Base-by-base conservation (phyloP, 371 early-diverging fungal genomes). In the Dipsacomyces acuminosporus region DNA sequence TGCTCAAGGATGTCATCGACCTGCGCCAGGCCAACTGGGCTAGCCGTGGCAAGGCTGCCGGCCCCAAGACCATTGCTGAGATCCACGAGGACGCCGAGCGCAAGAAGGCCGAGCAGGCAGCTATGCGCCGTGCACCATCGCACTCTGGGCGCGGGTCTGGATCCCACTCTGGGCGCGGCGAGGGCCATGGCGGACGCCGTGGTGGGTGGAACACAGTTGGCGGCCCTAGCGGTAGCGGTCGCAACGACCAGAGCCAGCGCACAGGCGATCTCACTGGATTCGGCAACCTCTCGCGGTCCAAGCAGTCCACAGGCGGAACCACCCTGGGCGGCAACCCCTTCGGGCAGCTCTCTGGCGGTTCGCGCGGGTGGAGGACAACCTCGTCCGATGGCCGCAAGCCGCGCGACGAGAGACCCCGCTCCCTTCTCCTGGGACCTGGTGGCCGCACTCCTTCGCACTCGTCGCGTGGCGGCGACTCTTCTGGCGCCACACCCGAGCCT, bases 1-100 rank as follows among this genome's bases (percentile, higher is more conserved):
- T 91, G 93, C 75, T 98, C 30, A 67, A 81, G 79, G 98, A 96
- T 72, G 77, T 95, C 19, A 84, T 96, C 48, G 95, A 95, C 51
- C 77, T 94, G 46, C 85, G 96, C 51, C 79, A 78, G 74, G 80
- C 76, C 73, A 80, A 82, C 43, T 96, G 98, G 96, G 76, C 76
- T 4, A 64, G 75, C 26, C 79, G 86, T 42, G 72, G 64, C 21
- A 74, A 80, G 52, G 75, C 74, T 26, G 67, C 81, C 22, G 92
- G 90, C 7, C 93, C 93, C 26, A 86, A 88, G 67, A 92, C 90
- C 8, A 85, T 93, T 70, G 87, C 90, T 20, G 84, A 91, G 74
- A 90, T 96, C 63, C 94, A 86, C 61, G 85, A 87, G 62, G 85
- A 89, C 30, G 73, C 56, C 24, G 72, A 83, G 66, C 82, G 79